Conservation (phyloP, 768 basidiomycete species). For the Mycena pura region DNA sequence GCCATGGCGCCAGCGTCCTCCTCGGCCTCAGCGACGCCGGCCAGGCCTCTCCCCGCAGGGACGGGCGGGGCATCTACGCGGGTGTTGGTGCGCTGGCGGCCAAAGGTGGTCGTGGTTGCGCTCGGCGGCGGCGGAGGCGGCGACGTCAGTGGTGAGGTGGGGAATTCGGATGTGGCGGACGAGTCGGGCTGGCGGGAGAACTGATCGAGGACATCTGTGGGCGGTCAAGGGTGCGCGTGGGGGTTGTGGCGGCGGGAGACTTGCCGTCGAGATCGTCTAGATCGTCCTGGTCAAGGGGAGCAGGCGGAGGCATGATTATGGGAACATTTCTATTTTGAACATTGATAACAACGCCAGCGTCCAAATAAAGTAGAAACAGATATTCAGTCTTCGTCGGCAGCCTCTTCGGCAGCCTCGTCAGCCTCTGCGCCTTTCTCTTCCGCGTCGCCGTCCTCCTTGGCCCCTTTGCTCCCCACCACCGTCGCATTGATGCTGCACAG, state of each 20-base stretch:
- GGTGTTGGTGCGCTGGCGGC: slow-evolving; percentile 55
- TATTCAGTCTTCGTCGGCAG: slow-evolving; percentile 20
- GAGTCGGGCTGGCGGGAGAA: slow-evolving; percentile 38
- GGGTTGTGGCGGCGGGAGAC: neutral
- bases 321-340: no score
- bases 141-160: slow-evolving; percentile 27
- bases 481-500: slow-evolving; percentile 74
- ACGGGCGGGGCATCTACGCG: slow-evolving; percentile 51
- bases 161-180: neutral
- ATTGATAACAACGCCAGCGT: no score
- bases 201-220: slow-evolving; percentile 53
- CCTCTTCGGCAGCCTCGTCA: slow-evolving; percentile 8
- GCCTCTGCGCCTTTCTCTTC: slow-evolving; percentile 1
- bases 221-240: slow-evolving; percentile 8
- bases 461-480: slow-evolving; percentile 42
- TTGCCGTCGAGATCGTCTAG: slow-evolving; percentile 72
- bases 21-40: slow-evolving; percentile 38
- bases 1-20: slow-evolving; percentile 45
- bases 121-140: slow-evolving; percentile 43
- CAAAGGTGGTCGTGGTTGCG: slow-evolving; percentile 32
- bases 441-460: slow-evolving; percentile 4
- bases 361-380: no score
- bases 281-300: slow-evolving; percentile 50
- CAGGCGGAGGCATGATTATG: slow-evolving; percentile 12
- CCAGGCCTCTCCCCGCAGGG: slow-evolving; percentile 37